Conservation (phyloP, 2,329 filamentous ascomycete genomes). For the Penicillium brasilianum region DNA sequence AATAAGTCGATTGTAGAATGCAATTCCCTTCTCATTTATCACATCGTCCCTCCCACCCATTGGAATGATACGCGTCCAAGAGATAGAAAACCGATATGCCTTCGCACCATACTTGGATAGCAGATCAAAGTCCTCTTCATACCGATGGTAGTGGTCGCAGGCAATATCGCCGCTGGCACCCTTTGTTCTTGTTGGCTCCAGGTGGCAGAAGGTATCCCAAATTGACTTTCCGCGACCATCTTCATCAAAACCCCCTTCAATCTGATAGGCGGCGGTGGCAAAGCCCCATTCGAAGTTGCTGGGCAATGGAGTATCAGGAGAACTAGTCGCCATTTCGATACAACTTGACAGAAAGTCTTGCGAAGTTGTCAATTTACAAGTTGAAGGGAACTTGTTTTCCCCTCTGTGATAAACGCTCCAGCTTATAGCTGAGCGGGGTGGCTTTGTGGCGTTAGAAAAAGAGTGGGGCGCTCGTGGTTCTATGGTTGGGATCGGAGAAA, state of each 20-base stretch:
- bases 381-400: neutral
- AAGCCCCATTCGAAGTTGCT: conserved; percentile 47
- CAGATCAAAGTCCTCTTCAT: conserved; percentile 48
- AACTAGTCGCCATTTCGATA: neutral
- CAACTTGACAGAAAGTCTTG: neutral
- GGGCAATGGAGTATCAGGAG: conserved; percentile 26
- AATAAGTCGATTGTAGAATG: conserved; percentile 54
- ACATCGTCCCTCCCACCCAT: conserved; percentile 48
- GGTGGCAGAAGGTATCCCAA: conserved; percentile 45
- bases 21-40: conserved; percentile 51
- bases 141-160: conserved; percentile 53
- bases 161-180: conserved; percentile 54
- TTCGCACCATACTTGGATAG: conserved; percentile 36
- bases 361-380: neutral
- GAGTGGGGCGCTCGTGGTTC: neutral
- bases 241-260: conserved; percentile 46
- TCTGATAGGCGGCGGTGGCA: conserved; percentile 48
- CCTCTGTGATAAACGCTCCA: neutral
- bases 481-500: neutral
- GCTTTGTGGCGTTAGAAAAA: neutral
- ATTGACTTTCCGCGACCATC: conserved; percentile 45
- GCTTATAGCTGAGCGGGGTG: conserved; percentile 8
- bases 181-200: conserved; percentile 36
- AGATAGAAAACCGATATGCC: conserved; percentile 49
- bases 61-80: conserved; percentile 55